Conservation (phyloP, 2,329 filamentous ascomycete genomes). For the Clonostachys chloroleuca region DNA sequence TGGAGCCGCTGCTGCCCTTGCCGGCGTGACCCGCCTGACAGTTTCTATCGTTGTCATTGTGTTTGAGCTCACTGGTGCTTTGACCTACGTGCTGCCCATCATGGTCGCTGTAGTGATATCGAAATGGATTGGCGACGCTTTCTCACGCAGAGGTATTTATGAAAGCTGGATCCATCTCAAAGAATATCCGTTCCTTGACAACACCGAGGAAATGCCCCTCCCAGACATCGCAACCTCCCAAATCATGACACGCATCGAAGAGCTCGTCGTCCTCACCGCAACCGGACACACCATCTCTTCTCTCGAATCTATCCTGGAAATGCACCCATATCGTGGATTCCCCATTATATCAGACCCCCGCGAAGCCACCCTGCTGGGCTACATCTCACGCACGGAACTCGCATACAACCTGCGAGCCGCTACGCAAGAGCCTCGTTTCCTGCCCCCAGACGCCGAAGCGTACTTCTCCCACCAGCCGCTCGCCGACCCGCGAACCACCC, state of each 20-base stretch:
- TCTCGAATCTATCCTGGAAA: conserved; percentile 65
- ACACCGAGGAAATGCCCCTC: conserved; percentile 74
- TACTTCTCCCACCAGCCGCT: conserved; percentile 83
- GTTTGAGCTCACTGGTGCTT: conserved; percentile 94
- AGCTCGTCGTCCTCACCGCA: conserved; percentile 82
- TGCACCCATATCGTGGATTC: conserved; percentile 82
- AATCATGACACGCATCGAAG: conserved; percentile 90
- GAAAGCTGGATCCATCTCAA: conserved; percentile 97
- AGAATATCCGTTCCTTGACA: conserved; percentile 92
- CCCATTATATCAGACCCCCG: conserved; percentile 79
- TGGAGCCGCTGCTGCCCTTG: conserved; percentile 89
- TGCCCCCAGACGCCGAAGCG: conserved; percentile 69
- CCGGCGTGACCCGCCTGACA: conserved; percentile 92
- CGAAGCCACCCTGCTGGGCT: conserved; percentile 79
- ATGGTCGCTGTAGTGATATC: conserved; percentile 99
- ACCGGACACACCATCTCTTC: conserved; percentile 82
- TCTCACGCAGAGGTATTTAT: conserved; percentile 91
- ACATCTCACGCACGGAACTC: conserved; percentile 90
- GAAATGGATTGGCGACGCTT: conserved; percentile 97
- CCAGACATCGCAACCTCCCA: conserved; percentile 83
- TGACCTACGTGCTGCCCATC: conserved; percentile 95
- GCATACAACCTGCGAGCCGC: conserved; percentile 65
- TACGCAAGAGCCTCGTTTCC: conserved; percentile 49
- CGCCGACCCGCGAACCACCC: conserved; percentile 69
- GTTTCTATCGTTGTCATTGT: conserved; percentile 99